Percentiles rank a stretch among this genome's conserved stretches.
phyloP scores from a whole-genome alignment of 306 rosid species.

The Sphenostylis stenocarpa region DNA sequence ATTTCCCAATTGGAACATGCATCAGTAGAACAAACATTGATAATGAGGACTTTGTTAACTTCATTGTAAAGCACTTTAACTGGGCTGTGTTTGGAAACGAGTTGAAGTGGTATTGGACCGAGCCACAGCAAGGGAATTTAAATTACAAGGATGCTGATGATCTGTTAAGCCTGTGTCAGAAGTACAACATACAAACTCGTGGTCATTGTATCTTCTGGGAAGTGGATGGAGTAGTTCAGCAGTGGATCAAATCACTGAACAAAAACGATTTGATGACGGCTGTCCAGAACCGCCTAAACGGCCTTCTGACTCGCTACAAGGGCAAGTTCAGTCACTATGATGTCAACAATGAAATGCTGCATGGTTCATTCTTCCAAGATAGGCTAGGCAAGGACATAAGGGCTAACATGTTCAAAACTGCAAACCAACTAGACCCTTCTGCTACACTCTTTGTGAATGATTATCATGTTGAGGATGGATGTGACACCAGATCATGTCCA shows the following conservation, averaged over 20 bases:
- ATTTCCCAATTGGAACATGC: constrained; percentile 84
- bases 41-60: constrained; percentile 81
- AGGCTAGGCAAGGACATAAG: constrained; percentile 76
- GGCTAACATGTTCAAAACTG: constrained; percentile 82
- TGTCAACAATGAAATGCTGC: constrained; percentile 95
- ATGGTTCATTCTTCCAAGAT: constrained; percentile 82
- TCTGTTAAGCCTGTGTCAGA: constrained; percentile 59
- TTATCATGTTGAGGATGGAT: constrained; percentile 89
- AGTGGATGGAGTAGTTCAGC: constrained; percentile 67
- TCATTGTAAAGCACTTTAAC: constrained; percentile 73
- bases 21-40: constrained; percentile 80
- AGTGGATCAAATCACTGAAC: constrained; percentile 67
- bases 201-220: constrained; percentile 99
- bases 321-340: constrained; percentile 87
- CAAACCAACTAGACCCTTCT: constrained; percentile 74
- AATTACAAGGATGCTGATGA: constrained; percentile 94
- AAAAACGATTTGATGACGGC: constrained; percentile 66
- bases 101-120: constrained; percentile 97
- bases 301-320: constrained; percentile 74
- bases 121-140: constrained; percentile 75
- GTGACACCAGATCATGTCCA: constrained; percentile 70
- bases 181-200: constrained; percentile 64
- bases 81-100: constrained; percentile 97
- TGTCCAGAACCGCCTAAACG: constrained; percentile 67
- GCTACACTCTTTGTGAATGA: constrained; percentile 79